Percentiles rank a stretch among this genome's conserved stretches.
These are phyloP conservation scores for Ogataea angusta DNA, from an alignment of 805 yeast species.

Conservation along the genomic window DNA sequence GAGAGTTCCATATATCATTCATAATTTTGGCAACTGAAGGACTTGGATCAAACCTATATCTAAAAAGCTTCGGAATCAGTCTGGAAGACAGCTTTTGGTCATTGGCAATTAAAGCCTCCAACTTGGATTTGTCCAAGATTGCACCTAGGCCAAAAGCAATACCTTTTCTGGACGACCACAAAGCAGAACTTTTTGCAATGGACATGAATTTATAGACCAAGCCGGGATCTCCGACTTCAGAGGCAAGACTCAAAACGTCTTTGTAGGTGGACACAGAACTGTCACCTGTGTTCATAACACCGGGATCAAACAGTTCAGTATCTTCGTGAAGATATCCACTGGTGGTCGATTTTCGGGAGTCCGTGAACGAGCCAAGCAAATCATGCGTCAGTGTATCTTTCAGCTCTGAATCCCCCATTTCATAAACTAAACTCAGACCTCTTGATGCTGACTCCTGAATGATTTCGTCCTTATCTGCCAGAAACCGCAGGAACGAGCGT, in stretches of 20 bases:
- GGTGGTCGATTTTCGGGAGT: slow-evolving; percentile 48
- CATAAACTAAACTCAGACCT: slow-evolving; percentile 80
- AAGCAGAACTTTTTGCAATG: slow-evolving; percentile 76
- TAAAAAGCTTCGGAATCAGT: slow-evolving; percentile 75
- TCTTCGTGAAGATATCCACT: slow-evolving; percentile 75
- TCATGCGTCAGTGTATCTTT: slow-evolving; percentile 73
- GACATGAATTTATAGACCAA: slow-evolving; percentile 94
- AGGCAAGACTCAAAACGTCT: slow-evolving; percentile 82
- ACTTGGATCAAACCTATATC: slow-evolving; percentile 85
- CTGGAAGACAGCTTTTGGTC: slow-evolving; percentile 53
- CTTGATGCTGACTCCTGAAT: slow-evolving; percentile 92
- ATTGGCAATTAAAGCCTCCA: slow-evolving; percentile 56
- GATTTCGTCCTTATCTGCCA: slow-evolving; percentile 79
- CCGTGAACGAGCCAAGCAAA: slow-evolving; percentile 74
- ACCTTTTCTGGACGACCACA: slow-evolving; percentile 93
- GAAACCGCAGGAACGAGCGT: slow-evolving; percentile 67
- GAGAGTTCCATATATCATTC: slow-evolving; percentile 82
- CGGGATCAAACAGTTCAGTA: slow-evolving; percentile 82
- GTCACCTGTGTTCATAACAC: slow-evolving; percentile 72
- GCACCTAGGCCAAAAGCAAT: slow-evolving; percentile 91
- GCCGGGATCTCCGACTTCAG: slow-evolving; percentile 94
- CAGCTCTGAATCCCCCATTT: slow-evolving; percentile 63
- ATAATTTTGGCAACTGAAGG: slow-evolving; percentile 71
- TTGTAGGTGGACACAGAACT: slow-evolving; percentile 88
- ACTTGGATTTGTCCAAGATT: slow-evolving; percentile 71